Base-by-base conservation (phyloP, 2,329 filamentous ascomycete genomes). In the Fusarium sp. region DNA sequence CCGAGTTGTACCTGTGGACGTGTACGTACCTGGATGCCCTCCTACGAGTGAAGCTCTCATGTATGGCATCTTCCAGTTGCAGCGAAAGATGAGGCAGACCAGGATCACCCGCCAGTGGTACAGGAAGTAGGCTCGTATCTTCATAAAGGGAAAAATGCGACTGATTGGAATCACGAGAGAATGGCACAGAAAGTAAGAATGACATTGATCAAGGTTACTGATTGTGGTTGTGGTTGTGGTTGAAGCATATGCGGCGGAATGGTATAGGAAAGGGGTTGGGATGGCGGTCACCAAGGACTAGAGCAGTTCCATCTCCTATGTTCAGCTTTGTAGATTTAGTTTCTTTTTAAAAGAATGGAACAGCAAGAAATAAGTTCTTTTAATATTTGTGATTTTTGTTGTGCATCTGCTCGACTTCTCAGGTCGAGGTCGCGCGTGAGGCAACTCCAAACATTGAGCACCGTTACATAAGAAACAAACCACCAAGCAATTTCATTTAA, bases 21-120 rank as follows among this genome's bases (percentile, higher is more conserved):
- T 94, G 46, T 94, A 94, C 78, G 91, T 94, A 6, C 92, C 92
- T 25, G 92, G 92, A 3, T 94, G 92, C 84, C 87, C 87, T 74
- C 90, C 84, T 22, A 87, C 87, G 13, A 83, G 81, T 61, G 87
- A 90, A 79, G 87, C 87, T n/a, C 77, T 90, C 67, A 88, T 89
- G 86, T 89, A 89, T 78, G 85, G 90, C 12, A 90, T 94, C 76
- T 92, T 94, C 81, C 90, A 92, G 80, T 80, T 94, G 61, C 91
- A 94, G 82, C 90, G 89, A 79, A 93, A 93, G 86, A 92, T 93
- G 86, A 83, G 91, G 54, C 82, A 86, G 71, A 87, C 85, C 58
- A 82, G 82, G 75, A 86, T 86, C 64, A 85, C 83, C 25, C 77
- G 85, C 54, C 86, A 87, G 82, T 88, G 86, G 86, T 88, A 88